These are phyloP conservation scores for Solanum bukasovii DNA, from an alignment of 257 asterid species.

Conservation along the genomic window DNA sequence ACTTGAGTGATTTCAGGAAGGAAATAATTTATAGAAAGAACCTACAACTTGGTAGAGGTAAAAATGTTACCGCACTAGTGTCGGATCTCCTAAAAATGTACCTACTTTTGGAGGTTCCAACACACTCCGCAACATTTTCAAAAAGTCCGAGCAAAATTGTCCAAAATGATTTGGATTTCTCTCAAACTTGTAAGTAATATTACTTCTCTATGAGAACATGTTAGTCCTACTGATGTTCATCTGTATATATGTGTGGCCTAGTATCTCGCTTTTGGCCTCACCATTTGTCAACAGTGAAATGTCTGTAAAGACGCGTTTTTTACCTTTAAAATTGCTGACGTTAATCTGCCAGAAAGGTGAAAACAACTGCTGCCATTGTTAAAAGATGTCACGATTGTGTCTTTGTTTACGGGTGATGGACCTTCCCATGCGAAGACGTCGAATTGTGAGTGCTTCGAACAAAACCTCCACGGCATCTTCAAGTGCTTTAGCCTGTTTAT, in stretches of 20 bases:
- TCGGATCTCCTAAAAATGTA: not conserved
- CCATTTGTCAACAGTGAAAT: not conserved
- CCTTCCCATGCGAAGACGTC: conserved; percentile 77
- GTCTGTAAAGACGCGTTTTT: not conserved
- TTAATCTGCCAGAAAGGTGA: not conserved
- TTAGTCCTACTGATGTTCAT: not conserved
- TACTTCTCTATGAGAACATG: not conserved
- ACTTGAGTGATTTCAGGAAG: not conserved
- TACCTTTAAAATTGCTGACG: not conserved
- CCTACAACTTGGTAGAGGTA: no score
- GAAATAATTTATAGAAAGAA: not conserved
- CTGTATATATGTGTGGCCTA: not conserved
- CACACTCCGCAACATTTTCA: not conserved
- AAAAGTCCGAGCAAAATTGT: not conserved
- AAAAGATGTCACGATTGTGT: conserved; percentile 31
- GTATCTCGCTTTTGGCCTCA: not conserved
- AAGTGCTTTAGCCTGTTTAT: conserved; percentile 51
- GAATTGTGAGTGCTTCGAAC: conserved; percentile 55
- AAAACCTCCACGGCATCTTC: conserved; percentile 51
- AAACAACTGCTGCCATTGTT: not conserved
- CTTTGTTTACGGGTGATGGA: conserved; percentile 49
- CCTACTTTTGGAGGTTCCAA: not conserved
- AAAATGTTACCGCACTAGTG: not conserved
- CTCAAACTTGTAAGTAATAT: not conserved
- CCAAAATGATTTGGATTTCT: not conserved